phyloP scores from a whole-genome alignment of 805 yeast genomes.

The Candida koratica region DNA sequence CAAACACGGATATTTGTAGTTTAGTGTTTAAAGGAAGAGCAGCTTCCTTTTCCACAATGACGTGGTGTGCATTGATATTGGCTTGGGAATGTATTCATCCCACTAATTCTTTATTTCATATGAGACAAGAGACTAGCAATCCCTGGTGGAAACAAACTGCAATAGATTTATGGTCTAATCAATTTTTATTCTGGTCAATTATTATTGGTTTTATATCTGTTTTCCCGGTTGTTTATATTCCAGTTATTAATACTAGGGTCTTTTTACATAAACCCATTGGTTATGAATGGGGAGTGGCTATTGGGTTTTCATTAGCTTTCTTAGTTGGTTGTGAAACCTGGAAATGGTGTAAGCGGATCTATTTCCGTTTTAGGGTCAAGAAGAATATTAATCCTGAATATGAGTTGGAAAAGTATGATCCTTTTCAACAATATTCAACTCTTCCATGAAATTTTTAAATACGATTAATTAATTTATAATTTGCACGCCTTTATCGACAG shows the following conservation, averaged over 20 bases:
- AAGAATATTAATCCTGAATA: conserved; percentile 29
- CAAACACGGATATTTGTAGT: conserved; percentile 21
- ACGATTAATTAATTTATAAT: too few species aligned
- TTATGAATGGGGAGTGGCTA: conserved; percentile 38
- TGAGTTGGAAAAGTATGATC: conserved; percentile 39
- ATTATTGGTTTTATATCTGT: conserved; percentile 33
- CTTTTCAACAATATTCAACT: conserved; percentile 38
- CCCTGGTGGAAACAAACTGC: conserved; percentile 37
- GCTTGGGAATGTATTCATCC: conserved; percentile 43
- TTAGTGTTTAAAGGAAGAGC: conserved; percentile 38
- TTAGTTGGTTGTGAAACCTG: conserved; percentile 34
- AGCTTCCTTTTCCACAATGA: conserved; percentile 36
- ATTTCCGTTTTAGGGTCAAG: conserved; percentile 19
- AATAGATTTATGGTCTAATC: conserved; percentile 33
- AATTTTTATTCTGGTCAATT: conserved; percentile 37
- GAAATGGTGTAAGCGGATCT: conserved; percentile 39
- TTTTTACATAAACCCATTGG: conserved; percentile 37
- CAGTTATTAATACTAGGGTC: conserved; percentile 38
- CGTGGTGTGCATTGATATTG: conserved; percentile 39
- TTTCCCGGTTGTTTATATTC: conserved; percentile 40
- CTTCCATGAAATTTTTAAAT: too few species aligned
- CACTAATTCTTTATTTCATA: conserved; percentile 29
- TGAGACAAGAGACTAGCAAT: conserved; percentile 34
- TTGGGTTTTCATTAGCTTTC: conserved; percentile 29
- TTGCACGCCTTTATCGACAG: too few species aligned